Conservation (phyloP, 2,329 filamentous ascomycete genomes). For the Coniella lustricola region DNA sequence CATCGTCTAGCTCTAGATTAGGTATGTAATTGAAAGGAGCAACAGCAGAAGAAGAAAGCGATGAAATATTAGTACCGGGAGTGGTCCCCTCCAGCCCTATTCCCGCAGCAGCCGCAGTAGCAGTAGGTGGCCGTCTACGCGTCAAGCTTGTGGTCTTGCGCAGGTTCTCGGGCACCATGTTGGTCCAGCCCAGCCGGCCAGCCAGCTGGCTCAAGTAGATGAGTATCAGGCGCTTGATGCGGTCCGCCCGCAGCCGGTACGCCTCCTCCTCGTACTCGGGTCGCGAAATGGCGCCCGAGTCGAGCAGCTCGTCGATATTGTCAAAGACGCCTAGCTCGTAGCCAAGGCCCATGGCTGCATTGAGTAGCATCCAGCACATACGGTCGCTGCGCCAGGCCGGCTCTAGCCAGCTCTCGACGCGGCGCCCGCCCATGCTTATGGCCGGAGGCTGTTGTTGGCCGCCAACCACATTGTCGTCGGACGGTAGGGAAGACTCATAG, state of each 20-base stretch:
- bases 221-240: constrained; percentile 78
- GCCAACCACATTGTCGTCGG: constrained; percentile 27
- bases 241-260: constrained; percentile 69
- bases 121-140: constrained; percentile 31
- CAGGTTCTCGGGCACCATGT: constrained; percentile 73
- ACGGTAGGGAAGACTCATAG: constrained; percentile 36
- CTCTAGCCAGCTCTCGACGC: constrained; percentile 93
- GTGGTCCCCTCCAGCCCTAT: constrained; percentile 43
- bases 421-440: constrained; percentile 67
- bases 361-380: constrained; percentile 97
- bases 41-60: constrained; percentile 30
- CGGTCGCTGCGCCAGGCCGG: constrained; percentile 90
- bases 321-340: constrained; percentile 97
- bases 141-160: constrained; percentile 46
- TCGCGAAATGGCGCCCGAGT: constrained; percentile 50
- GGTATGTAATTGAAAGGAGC: constrained; percentile 60
- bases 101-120: constrained; percentile 29
- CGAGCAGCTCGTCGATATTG: constrained; percentile 66
- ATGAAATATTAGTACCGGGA: constrained; percentile 52
- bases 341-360: constrained; percentile 79
- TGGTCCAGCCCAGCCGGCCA: constrained; percentile 84
- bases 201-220: constrained; percentile 94
- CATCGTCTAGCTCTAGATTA: constrained; percentile 59
- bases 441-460: constrained; percentile 25
- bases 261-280: constrained; percentile 67